Evolutionary conservation across 805 yeast genomes (phyloP), one percentile per base, ranked within the genome.

Genomic region (Ogataea minuta): DNA sequence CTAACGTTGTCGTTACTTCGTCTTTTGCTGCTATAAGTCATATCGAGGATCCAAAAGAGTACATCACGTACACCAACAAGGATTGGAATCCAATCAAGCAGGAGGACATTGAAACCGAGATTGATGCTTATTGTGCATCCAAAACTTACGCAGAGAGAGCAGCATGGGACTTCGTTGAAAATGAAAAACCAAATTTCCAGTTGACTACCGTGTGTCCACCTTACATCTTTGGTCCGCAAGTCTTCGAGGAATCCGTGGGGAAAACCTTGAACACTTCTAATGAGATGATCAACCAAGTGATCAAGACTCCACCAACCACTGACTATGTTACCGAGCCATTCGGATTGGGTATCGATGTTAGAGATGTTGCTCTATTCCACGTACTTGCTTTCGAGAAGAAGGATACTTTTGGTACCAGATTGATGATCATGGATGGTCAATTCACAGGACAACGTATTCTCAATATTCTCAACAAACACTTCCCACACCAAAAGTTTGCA

Each of bases 301-400:
- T 60, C 21, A 52, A 53, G 16, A 29, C 53, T 40, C 48, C 58
- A 10, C 39, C 32, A 19, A 49, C 42, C 30, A 41, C 44, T 56
- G 21, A 64, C 16, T 39, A 35, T 23, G 32, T 39, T 52, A 9
- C 56, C 55, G 36, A 77, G 67, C 54, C 42, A 5, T n/a, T 28
- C 9, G 42, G 41, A 7, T 37, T 48, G 7, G 44, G 54, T 32
- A 65, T 74, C 25, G 84, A 79, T 56, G 84, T 79, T 5, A 68
- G 84, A 52, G 85, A 81, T 52, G 81, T 75, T 27, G 83, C 85
- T 6, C 54, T 53, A 38, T 77, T 81, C 6, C 87, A 81, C 53
- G 49, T 76, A 9, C 49, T 54, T 12, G 79, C 82, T 4, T 64
- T 76, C 41, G 72, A 70, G 49, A 63, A 58, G 39, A 59, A 57